Percentiles rank a stretch among this genome's conserved stretches.
Evolutionary conservation across 2,329 filamentous ascomycete species (phyloP).

Genomic region (Talaromyces islandicus): DNA sequence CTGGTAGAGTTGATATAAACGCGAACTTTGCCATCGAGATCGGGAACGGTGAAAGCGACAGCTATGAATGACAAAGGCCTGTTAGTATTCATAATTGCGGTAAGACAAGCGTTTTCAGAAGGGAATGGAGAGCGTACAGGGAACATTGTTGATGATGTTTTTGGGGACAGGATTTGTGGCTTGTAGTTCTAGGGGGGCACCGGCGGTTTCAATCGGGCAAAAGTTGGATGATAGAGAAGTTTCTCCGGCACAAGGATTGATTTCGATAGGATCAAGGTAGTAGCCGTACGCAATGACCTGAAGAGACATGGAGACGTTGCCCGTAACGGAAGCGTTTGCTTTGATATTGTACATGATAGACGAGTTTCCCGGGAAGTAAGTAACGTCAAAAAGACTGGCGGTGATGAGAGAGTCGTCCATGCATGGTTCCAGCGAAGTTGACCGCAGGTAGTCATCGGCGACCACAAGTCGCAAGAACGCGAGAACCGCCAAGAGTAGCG

Average conservation of each 20-base stretch:
- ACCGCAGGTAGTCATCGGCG: slow-evolving; percentile 7
- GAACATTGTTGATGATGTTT: slow-evolving; percentile 6
- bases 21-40: slow-evolving; percentile 79
- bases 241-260: slow-evolving; percentile 10
- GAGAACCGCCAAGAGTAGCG: slow-evolving; percentile 4
- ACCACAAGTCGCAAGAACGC: not conserved
- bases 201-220: slow-evolving; percentile 11
- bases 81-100: not conserved
- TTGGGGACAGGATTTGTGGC: slow-evolving; percentile 1
- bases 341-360: slow-evolving; percentile 11
- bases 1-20: slow-evolving; percentile 71
- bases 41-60: slow-evolving; percentile 84
- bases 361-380: slow-evolving; percentile 8
- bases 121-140: slow-evolving; percentile 3
- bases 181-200: slow-evolving; percentile 6
- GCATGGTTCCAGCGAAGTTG: slow-evolving; percentile 9
- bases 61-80: slow-evolving; percentile 30
- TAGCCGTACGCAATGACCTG: slow-evolving; percentile 13
- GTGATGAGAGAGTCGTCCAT: slow-evolving; percentile 12
- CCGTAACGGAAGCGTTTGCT: slow-evolving; percentile 11
- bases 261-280: slow-evolving; percentile 4
- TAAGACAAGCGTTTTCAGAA: not conserved
- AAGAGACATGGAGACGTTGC: slow-evolving; percentile 9
- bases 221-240: slow-evolving; percentile 10
- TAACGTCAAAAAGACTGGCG: slow-evolving; percentile 12